Conservation (phyloP, 768 basidiomycete species). For the Tricholoma saponaceum region DNA sequence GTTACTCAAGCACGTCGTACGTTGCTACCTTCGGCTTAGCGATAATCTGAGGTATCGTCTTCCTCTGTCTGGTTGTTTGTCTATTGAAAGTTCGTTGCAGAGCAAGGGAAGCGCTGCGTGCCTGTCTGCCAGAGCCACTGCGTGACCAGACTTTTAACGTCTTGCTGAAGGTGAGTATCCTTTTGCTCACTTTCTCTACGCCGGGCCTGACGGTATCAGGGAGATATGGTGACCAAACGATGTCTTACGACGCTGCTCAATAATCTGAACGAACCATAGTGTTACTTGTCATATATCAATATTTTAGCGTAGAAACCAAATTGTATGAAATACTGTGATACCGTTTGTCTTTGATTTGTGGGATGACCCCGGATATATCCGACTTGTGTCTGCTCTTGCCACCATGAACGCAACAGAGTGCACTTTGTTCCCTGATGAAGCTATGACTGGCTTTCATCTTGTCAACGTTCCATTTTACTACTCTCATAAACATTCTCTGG, state of each 20-base stretch:
- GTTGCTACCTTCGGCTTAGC: constrained; percentile 93
- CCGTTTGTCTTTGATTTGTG: no score
- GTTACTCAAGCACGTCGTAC: constrained; percentile 94
- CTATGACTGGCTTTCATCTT: constrained; percentile 32
- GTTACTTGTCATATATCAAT: constrained; percentile 6
- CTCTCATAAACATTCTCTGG: constrained; percentile 36
- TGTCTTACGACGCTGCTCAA: constrained; percentile 87
- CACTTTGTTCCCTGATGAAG: constrained; percentile 25
- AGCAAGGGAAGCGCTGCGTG: constrained; percentile 92
- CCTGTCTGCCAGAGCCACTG: constrained; percentile 93
- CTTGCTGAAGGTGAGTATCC: constrained; percentile 73
- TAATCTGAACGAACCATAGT: constrained; percentile 74
- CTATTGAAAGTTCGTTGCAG: constrained; percentile 34
- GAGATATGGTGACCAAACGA: constrained; percentile 97
- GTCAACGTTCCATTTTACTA: constrained; percentile 53
- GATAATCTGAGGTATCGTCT: constrained; percentile 82
- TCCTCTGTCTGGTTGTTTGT: not conserved
- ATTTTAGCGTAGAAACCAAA: constrained; percentile 13
- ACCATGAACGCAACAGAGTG: constrained; percentile 38
- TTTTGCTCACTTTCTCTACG: constrained; percentile 6
- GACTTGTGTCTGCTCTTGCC: no score
- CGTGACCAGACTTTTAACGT: constrained; percentile 90
- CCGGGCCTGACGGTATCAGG: constrained; percentile 37
- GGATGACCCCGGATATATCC: no score
- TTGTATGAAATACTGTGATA: not conserved